These are phyloP conservation scores for Jaltomata sinuosa DNA, from an alignment of 257 asterid genomes.

Conservation along the genomic window DNA sequence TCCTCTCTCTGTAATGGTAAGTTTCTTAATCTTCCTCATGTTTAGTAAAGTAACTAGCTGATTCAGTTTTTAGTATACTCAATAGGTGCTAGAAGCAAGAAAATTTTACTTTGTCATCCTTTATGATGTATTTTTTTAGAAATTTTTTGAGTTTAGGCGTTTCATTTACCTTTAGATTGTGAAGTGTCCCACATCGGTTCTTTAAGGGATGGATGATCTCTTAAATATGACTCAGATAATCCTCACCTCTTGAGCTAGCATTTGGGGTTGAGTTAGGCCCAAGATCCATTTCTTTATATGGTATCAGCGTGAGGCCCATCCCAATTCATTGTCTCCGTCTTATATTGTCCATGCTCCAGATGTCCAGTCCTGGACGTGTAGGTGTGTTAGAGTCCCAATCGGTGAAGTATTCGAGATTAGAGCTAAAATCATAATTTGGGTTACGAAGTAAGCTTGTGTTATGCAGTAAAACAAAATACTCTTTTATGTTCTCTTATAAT, in stretches of 20 bases:
- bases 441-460: not conserved
- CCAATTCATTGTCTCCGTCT: too few species aligned
- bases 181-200: too few species aligned
- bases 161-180: not conserved
- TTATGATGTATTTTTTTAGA: not conserved
- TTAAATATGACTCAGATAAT: too few species aligned
- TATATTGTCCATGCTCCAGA: too few species aligned
- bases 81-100: not conserved
- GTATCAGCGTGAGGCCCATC: too few species aligned
- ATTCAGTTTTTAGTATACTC: not conserved
- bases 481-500: not conserved
- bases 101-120: not conserved
- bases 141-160: not conserved
- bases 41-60: not conserved
- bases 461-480: not conserved
- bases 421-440: not conserved
- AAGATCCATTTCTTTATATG: too few species aligned
- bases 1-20: constrained; percentile 65
- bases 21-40: not conserved
- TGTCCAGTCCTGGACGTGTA: too few species aligned
- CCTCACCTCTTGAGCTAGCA: too few species aligned
- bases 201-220: too few species aligned
- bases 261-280: too few species aligned
- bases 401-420: not conserved
- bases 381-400: too few species aligned